Evolutionary conservation across 164 flowering plant genomes (phyloP).

Genomic region (Nymphaea thermarum): DNA sequence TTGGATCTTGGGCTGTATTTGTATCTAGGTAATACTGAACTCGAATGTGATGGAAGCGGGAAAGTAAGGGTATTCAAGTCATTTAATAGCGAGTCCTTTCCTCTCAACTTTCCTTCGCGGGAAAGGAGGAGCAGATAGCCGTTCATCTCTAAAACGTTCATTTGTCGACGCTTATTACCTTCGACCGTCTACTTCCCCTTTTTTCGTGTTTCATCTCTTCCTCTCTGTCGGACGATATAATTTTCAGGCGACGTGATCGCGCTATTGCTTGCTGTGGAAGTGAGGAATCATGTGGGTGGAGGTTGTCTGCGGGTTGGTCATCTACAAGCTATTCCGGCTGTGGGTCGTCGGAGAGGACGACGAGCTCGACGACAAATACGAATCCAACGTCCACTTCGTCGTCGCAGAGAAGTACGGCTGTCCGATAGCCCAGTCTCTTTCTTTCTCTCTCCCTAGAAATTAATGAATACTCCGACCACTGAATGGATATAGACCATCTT

Average conservation of each 20-base stretch:
- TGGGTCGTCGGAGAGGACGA: conserved; percentile 19
- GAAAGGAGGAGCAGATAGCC: background rate
- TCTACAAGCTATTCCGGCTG: conserved; percentile 33
- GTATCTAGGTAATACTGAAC: no score
- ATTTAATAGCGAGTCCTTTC: no score
- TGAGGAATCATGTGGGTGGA: conserved; percentile 19
- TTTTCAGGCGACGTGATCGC: background rate
- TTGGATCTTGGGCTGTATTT: no score
- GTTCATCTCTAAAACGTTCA: background rate
- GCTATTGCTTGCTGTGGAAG: background rate
- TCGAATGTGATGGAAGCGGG: no score
- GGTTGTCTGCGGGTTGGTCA: conserved; percentile 56
- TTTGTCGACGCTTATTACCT: background rate
- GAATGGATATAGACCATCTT: background rate
- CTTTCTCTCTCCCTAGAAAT: background rate
- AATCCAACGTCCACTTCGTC: conserved; percentile 41
- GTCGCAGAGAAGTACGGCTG: conserved; percentile 48
- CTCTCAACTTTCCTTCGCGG: no score
- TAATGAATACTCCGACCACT: background rate
- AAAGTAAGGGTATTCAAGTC: no score
- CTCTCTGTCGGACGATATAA: background rate
- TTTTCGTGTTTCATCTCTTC: background rate
- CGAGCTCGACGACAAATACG: conserved; percentile 34
- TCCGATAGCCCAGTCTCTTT: background rate
- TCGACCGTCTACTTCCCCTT: background rate